Evolutionary conservation across 257 asterid genomes (phyloP), one percentile per base, ranked within the genome.

Genomic region (Gardenia jasminoides): DNA sequence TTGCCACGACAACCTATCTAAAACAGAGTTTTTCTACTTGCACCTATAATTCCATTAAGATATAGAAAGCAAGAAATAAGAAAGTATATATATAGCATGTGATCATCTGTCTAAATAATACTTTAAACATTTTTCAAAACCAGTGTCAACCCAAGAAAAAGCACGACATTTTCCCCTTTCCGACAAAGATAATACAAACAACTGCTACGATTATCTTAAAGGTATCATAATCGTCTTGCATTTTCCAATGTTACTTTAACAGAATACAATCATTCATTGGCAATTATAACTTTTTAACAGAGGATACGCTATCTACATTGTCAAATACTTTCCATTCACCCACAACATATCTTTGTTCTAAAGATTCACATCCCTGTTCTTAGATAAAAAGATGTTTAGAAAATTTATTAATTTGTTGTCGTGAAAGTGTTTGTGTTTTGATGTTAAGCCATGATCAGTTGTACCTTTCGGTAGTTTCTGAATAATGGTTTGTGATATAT

Each of bases 151-250:
- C 39, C 8, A 68, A 56, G 15, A n/a, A 58, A 69, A 78, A 26
- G 0, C 6, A 54, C 56, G 41, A 39, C 41, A 68, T 33, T 52
- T 41, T 41, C 43, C 81, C 43, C 81, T 33, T 69, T 78, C 56
- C 24, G 30, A 31, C 28, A 78, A 54, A 67, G 26, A 33, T 28
- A 36, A 36, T 58, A 54, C 10, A 50, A 68, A 68, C 33, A 61
- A 17, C 16, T 16, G 61, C 17, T 54, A 0, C 22, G 0, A 54
- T 54, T 54, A 54, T 54, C 61, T 54, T 54, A 16, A 54, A 54
- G 52, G 52, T 12, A 71, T 12, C 31, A 41, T 70, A 46, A 44
- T 70, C 8, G 17, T 46, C 47, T 47, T 48, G 52, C 65, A 33
- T 10, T 22, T 44, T 70, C 24, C 30, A 17, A 24, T 41, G 6